Evolutionary conservation across 2,329 filamentous ascomycete species (phyloP), one percentile per base, ranked within the genome.

Genomic region (Aaosphaeria arxii): DNA sequence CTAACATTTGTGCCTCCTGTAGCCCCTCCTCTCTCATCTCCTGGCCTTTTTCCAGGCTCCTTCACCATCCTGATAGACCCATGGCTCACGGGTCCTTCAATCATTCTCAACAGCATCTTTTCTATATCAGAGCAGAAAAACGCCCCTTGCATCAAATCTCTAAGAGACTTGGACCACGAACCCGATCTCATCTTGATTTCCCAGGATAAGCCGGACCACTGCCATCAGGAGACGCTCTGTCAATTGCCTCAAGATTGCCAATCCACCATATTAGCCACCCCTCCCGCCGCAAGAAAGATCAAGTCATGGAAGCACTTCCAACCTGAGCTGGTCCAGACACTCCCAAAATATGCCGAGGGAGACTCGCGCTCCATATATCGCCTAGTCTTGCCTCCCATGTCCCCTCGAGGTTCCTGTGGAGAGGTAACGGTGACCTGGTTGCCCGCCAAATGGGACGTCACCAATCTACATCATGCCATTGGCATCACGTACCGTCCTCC

Each of bases 61-160:
- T 89, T 86, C 66, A 83, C 80, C 11, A 79, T 91, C 45, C 76
- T 91, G 38, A 69, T 90, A 44, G 87, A 91, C 63, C 87, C 88
- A 4, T 89, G 86, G 83, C 75, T 89, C 31, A 74, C 75, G 7
- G 83, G 84, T 0, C 71, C 79, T 4, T 82, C 83, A 7, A 80
- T 79, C 45, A 79, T 85, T 52, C 75, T 82, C 57, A 82, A 83
- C 58, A 74, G 80, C 30, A 78, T 76, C 59, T 84, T 88, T 65
- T 84, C 83, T 17, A 77, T 77, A 36, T 78, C 83, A 2, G 75
- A 75, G 41, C 83, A 83, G 53, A 82, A 74, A 40, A 66, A 75
- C 13, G 73, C 74, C 29, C 73, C 83, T 41, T 83, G 79, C 54
- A 77, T 89, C 49, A 70, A 75, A 0, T 83, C 83, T 13, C 71